Evolutionary conservation across 805 yeast species (phyloP).

Genomic region (Phaffomyces opuntiae): DNA sequence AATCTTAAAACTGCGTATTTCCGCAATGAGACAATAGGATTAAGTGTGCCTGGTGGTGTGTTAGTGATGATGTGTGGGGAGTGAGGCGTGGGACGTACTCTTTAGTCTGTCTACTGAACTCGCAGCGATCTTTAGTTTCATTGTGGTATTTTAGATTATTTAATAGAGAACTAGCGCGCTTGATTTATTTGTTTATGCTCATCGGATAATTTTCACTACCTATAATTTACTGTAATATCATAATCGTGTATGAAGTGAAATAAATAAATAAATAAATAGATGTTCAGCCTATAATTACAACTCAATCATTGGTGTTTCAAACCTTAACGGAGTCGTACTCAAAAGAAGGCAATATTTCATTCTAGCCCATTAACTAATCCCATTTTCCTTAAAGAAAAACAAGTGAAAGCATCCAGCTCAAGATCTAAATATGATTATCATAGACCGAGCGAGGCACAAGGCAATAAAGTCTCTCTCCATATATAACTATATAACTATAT

Average conservation of each 20-base stretch:
- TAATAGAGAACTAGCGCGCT: too few species aligned
- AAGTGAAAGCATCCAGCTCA: constrained; percentile 50
- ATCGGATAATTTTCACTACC: too few species aligned
- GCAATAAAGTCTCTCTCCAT: constrained; percentile 22
- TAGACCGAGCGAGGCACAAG: constrained; percentile 62
- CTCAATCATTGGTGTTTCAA: constrained; percentile 19
- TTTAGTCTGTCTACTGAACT: constrained; percentile 23
- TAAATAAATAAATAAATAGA: constrained; percentile 3
- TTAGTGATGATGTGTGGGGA: neutral
- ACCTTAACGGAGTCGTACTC: constrained; percentile 48
- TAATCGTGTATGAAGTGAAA: neutral
- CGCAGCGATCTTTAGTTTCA: constrained; percentile 27
- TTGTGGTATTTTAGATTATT: constrained; percentile 1
- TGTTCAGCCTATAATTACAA: constrained; percentile 25
- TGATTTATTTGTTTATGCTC: too few species aligned
- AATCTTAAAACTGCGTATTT: constrained; percentile 52
- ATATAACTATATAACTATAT: neutral
- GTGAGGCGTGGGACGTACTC: constrained; percentile 12
- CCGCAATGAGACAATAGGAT: constrained; percentile 44
- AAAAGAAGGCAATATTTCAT: constrained; percentile 37
- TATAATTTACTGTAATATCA: neutral
- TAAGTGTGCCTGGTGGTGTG: constrained; percentile 30
- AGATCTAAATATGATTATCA: constrained; percentile 30
- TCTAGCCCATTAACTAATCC: constrained; percentile 39
- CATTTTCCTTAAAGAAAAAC: too few species aligned